phyloP scores from a whole-genome alignment of 495 filamentous ascomycete genomes.

The Talaromyces proteolyticus region DNA sequence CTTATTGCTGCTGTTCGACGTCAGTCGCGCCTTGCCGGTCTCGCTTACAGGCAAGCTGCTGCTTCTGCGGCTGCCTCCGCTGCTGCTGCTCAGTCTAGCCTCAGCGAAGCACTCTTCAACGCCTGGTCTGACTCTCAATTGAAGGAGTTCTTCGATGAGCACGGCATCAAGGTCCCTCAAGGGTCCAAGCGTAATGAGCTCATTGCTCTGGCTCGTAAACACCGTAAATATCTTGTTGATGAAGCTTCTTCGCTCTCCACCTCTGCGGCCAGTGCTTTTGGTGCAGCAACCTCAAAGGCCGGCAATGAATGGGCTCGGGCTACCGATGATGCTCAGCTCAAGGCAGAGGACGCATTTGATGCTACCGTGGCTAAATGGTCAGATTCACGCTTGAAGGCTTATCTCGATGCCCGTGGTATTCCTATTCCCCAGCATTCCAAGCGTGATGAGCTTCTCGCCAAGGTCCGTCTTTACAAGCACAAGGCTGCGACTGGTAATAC shows the following conservation, averaged over 20 bases:
- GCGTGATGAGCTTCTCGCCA: conserved; percentile 72
- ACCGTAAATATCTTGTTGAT: conserved; percentile 68
- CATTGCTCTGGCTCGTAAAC: conserved; percentile 82
- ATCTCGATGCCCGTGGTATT: conserved; percentile 43
- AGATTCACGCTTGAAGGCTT: conserved; percentile 71
- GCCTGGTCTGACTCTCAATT: conserved; percentile 80
- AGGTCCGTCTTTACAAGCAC: conserved; percentile 66
- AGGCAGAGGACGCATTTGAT: conserved; percentile 64
- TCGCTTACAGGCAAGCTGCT: conserved; percentile 53
- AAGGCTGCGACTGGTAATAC: conserved; percentile 66
- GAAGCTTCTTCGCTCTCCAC: conserved; percentile 44
- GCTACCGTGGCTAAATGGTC: conserved; percentile 60
- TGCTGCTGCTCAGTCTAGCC: conserved; percentile 57
- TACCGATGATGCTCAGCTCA: conserved; percentile 61
- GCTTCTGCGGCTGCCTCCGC: conserved; percentile 62
- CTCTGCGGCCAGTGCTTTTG: conserved; percentile 59
- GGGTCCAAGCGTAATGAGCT: conserved; percentile 88
- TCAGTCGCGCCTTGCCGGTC: conserved; percentile 74
- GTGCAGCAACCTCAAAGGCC: conserved; percentile 78
- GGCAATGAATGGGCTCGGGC: conserved; percentile 73
- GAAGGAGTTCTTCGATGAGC: conserved; percentile 74
- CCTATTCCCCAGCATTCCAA: conserved; percentile 73
- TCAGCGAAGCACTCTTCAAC: conserved; percentile 80
- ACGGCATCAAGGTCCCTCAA: conserved; percentile 77
- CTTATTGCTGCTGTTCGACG: conserved; percentile 86